These are phyloP conservation scores for Phialophora chinensis DNA, from an alignment of 2,329 filamentous ascomycete species.

Conservation along the genomic window DNA sequence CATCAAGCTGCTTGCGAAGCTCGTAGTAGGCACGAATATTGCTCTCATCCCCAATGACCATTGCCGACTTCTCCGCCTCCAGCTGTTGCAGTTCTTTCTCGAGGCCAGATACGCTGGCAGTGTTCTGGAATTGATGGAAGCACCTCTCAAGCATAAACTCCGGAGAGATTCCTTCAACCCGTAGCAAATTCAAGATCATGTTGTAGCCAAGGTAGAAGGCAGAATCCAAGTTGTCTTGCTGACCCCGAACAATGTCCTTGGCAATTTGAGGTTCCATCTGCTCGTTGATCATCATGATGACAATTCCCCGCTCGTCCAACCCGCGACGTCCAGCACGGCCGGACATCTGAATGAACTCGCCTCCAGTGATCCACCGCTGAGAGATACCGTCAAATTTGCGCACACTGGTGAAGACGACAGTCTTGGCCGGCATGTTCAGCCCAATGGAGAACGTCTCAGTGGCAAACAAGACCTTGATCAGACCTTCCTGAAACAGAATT, in stretches of 20 bases:
- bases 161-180: slow-evolving; percentile 98
- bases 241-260: slow-evolving; percentile 92
- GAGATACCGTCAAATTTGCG: slow-evolving; percentile 89
- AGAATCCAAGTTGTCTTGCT: slow-evolving; percentile 96
- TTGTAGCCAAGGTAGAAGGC: slow-evolving; percentile 98
- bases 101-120: slow-evolving; percentile 79
- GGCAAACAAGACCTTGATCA: slow-evolving; percentile 97
- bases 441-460: slow-evolving; percentile 99
- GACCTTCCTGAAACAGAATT: slow-evolving; percentile 95
- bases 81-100: slow-evolving; percentile 83
- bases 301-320: slow-evolving; percentile 95
- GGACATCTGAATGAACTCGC: slow-evolving; percentile 98
- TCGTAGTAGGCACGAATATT: slow-evolving; percentile 95
- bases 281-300: slow-evolving; percentile 99
- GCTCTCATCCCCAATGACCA: slow-evolving; percentile 82
- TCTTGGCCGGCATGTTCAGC: slow-evolving; percentile 98
- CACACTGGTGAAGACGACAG: slow-evolving; percentile 97
- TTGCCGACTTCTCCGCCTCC: slow-evolving; percentile 73
- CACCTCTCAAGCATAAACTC: slow-evolving; percentile 99
- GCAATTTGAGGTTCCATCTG: slow-evolving; percentile 94
- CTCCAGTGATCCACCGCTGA: slow-evolving; percentile 84
- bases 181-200: slow-evolving; percentile 95
- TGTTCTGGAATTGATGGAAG: slow-evolving; percentile 98
- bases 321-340: slow-evolving; percentile 95
- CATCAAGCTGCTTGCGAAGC: slow-evolving; percentile 80